Base-by-base conservation (phyloP, 2,329 filamentous ascomycete species). In the Penicillium sp. region DNA sequence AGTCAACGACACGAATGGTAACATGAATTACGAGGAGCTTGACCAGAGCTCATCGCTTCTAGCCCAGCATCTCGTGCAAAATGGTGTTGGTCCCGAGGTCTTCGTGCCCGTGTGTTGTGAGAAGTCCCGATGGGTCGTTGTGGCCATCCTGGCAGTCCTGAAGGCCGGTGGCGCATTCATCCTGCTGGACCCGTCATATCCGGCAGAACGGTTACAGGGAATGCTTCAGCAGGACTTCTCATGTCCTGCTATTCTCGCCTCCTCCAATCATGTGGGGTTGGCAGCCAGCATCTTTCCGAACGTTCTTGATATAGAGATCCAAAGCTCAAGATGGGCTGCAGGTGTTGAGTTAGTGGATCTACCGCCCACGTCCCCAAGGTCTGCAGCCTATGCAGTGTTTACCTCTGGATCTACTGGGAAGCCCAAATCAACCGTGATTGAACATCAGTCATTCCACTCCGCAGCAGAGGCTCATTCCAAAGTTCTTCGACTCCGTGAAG, bases 31-130 rank as follows among this genome's bases (percentile, higher is more conserved):
- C 45, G n/a, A 29, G 10, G 55, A 64, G 44, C 54, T 70, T 7
- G 59, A 65, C n/a, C 59, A 59, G 7, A 63, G 74, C 59, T 72
- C 56, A 56, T 71, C 50, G 57, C 59, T n/a, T 50, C 58, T 63
- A 31, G 65, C 70, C 14, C 61, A 66, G 31, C 58, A 66, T 21
- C 60, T 75, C 7, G 57, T 57, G 4, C 63, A 61, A 1, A 60
- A 66, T 34, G 68, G 31, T 14, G 27, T 45, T 18, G 24, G 29
- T 16, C 24, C 24, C 24, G 24, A 27, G 24, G 24, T 27, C 4
- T 16, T 45, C 29, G 24, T 45, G n/a, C 43, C 43, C n/a, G 9
- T 45, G 8, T 45, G 43, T 24, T 45, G 16, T n/a, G 43, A 45
- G 18, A 45, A 45, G 43, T 32, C n/a, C 14, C 24, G 43, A 11